These are phyloP conservation scores for Plasmodium relictum DNA, from an alignment of 169 alveolate genomes.

Conservation along the genomic window DNA sequence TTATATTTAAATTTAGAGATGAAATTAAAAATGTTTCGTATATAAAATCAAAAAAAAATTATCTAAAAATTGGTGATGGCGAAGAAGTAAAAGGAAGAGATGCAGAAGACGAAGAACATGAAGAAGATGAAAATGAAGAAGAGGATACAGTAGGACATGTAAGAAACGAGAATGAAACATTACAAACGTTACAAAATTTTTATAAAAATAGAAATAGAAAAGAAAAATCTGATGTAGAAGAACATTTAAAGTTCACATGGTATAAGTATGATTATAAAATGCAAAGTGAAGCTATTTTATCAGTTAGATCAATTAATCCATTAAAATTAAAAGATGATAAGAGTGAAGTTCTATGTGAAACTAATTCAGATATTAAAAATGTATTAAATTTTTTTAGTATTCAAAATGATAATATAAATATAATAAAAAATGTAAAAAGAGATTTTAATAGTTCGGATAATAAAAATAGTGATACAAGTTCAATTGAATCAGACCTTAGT, in stretches of 20 bases:
- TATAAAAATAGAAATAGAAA: not conserved
- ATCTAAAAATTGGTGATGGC: not conserved
- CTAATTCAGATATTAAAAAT: conserved; percentile 36
- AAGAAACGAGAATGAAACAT: not conserved
- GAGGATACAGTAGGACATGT: not conserved
- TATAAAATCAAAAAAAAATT: not conserved
- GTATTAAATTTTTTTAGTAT: conserved; percentile 14
- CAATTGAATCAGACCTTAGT: not conserved
- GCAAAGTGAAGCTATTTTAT: conserved; percentile 1
- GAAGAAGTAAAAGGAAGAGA: not conserved
- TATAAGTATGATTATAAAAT: conserved; percentile 21
- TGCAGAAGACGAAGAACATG: no score
- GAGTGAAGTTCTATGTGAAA: conserved; percentile 41
- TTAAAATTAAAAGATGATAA: conserved; percentile 24
- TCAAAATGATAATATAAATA: not conserved
- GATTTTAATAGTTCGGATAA: not conserved
- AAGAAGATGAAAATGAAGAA: not conserved
- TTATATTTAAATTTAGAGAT: conserved; percentile 4
- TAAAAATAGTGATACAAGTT: not conserved
- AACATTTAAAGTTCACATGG: conserved; percentile 51
- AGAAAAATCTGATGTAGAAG: not conserved
- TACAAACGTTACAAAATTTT: no score
- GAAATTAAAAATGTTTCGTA: conserved; percentile 55
- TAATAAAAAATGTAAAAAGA: not conserved
- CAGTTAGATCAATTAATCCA: conserved; percentile 45